These are phyloP conservation scores for Urostyla sp. DNA, from an alignment of 73 alveolate species.

Conservation along the genomic window DNA sequence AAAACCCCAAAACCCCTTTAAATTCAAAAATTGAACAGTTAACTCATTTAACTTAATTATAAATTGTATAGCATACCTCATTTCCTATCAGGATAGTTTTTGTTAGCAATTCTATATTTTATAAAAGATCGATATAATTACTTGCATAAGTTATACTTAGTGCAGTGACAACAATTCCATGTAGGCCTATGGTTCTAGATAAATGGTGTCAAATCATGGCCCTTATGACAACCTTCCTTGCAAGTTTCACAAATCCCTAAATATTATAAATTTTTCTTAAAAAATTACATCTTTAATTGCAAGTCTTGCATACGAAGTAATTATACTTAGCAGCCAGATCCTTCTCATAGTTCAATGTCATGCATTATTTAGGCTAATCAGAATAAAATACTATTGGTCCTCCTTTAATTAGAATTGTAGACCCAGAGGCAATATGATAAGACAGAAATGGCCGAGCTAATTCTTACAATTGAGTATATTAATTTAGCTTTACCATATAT, in stretches of 20 bases:
- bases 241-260: conserved; percentile 66
- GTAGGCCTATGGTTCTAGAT: conserved; percentile 57
- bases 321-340: conserved; percentile 42
- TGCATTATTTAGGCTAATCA: conserved; percentile 57
- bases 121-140: background rate
- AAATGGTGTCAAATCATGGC: conserved; percentile 33
- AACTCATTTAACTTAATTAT: too few species aligned
- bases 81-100: conserved; percentile 4
- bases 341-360: conserved; percentile 56
- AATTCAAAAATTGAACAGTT: too few species aligned
- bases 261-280: background rate
- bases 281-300: conserved; percentile 47
- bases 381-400: conserved; percentile 8
- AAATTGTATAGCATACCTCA: background rate
- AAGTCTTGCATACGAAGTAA: conserved; percentile 50
- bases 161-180: conserved; percentile 70
- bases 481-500: background rate
- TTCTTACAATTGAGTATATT: background rate
- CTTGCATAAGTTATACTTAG: conserved; percentile 56
- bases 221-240: conserved; percentile 59
- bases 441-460: conserved; percentile 8
- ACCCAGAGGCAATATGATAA: conserved; percentile 46
- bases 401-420: conserved; percentile 33
- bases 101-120: conserved; percentile 30
- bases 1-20: too few species aligned